A percentile compares a stretch with the other conserved stretches of the same genome.
Conservation (phyloP, 441 rosid genomes). For the Gossypium trilobum region DNA sequence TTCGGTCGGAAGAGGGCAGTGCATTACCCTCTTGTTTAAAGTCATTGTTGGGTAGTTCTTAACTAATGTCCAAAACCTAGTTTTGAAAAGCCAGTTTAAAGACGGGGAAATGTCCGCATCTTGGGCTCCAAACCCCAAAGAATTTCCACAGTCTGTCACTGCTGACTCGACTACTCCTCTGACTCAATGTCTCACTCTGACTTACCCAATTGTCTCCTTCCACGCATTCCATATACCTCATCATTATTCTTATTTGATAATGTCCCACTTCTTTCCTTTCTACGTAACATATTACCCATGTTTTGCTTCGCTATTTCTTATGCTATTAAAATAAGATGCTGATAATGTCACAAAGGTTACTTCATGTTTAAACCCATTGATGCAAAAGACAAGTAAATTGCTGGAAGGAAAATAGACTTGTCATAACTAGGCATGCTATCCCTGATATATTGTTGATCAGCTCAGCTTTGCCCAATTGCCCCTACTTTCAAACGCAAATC, state of each 20-base stretch:
- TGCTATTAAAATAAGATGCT: too few relatives aligned
- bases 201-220: conserved; percentile 1
- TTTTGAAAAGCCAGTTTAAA: background rate
- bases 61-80: background rate
- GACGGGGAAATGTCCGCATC: conserved; percentile 10
- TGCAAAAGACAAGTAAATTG: too few relatives aligned
- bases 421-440: conserved; percentile 32
- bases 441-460: conserved; percentile 6
- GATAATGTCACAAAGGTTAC: too few relatives aligned
- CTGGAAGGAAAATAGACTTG: conserved; percentile 31
- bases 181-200: background rate
- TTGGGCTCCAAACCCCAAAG: conserved; percentile 20
- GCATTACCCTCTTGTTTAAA: background rate
- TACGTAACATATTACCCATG: background rate
- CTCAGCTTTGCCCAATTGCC: conserved; percentile 14
- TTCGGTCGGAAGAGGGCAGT: conserved; percentile 1
- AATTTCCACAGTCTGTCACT: background rate
- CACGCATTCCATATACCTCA: background rate
- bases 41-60: background rate
- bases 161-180: background rate
- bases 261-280: background rate
- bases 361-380: too few relatives aligned
- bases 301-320: background rate
- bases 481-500: conserved; percentile 31
- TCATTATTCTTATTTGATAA: background rate